Evolutionary conservation across 495 filamentous ascomycete genomes (phyloP), one percentile per base, ranked within the genome.

Genomic region (Niebla homalea): DNA sequence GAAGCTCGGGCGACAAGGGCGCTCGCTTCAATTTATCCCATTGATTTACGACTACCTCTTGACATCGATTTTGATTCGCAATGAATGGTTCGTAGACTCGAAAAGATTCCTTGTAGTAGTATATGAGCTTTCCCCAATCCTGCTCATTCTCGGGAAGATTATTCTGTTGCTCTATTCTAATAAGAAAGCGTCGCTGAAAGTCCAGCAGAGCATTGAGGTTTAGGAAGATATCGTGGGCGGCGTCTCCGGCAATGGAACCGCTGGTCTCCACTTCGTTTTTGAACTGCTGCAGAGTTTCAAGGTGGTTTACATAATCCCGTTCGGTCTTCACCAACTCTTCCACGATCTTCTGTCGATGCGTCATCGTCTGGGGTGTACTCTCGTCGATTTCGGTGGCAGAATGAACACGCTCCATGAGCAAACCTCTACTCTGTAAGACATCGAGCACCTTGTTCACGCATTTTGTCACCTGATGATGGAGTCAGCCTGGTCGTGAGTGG

Each of bases 281-380:
- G 50, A 97, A 77, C 46, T 89, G 83, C 60, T 97, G 89, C 16
- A 98, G 66, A 54, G 89, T 89, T 60, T 97, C 90, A 23, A 98
- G 71, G 68, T 97, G 89, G 59, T 97, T 90, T n/a, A 97, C 93
- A 55, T 98, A 98, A 62, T 94, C 93, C 37, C 92, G 82, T 63
- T 98, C 92, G 4, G 90, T 97, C 57, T 86, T 85, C 42, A 98
- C 79, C 42, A 98, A 67, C 62, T 98, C 92, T 56, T 84, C 78
- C 26, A 98, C 77, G 52, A 97, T 83, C 58, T 94, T 82, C 50
- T 95, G 81, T 37, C 87, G 74, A 60, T 88, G 87, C 45, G 85
- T 92, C 57, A 87, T 65, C 48, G 83, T 75, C 44, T 51, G 51
- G 43, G 45, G 54, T 48, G 19, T 54, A 49, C 48, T 40, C 3